Percentiles rank a stretch among this genome's conserved stretches.
phyloP scores from a whole-genome alignment of 106 monocot species.

The Apostasia shenzhenica region DNA sequence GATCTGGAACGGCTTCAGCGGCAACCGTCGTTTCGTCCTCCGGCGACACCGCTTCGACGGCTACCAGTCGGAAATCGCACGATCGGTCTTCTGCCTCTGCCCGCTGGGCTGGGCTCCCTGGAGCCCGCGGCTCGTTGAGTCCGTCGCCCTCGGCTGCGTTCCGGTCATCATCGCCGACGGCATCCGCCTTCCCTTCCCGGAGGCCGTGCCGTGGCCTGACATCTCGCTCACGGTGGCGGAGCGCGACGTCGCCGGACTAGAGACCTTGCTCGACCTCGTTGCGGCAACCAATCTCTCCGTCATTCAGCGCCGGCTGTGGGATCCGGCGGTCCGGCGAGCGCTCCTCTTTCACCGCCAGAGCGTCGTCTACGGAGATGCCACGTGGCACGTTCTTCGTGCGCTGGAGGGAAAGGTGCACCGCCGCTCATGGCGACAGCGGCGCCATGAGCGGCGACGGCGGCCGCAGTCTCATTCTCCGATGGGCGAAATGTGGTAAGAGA shows the following conservation, averaged over 20 bases:
- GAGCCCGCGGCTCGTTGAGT: slow-evolving; percentile 91
- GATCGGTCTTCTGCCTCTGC: slow-evolving; percentile 83
- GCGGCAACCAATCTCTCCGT: slow-evolving; percentile 57
- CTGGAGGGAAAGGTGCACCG: slow-evolving; percentile 32
- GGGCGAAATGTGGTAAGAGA: not conserved
- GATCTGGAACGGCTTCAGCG: slow-evolving; percentile 50
- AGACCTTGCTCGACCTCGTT: slow-evolving; percentile 57
- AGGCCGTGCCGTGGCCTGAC: slow-evolving; percentile 54
- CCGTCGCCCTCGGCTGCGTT: slow-evolving; percentile 85
- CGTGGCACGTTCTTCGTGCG: slow-evolving; percentile 68
- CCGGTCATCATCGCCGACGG: slow-evolving; percentile 90
- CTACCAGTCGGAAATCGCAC: slow-evolving; percentile 63
- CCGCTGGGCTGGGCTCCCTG: slow-evolving; percentile 95
- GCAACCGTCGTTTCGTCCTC: slow-evolving; percentile 49
- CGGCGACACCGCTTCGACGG: slow-evolving; percentile 51
- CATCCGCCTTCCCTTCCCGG: slow-evolving; percentile 70
- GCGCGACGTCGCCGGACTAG: slow-evolving; percentile 52
- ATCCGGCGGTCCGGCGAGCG: slow-evolving; percentile 46
- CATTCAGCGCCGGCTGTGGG: slow-evolving; percentile 80
- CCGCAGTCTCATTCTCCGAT: not conserved
- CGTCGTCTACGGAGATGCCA: slow-evolving; percentile 61
- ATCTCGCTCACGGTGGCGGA: slow-evolving; percentile 71
- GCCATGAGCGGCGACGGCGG: not conserved
- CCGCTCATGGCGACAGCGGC: slow-evolving; percentile 15
- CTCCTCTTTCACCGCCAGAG: slow-evolving; percentile 46